Evolutionary conservation across 2,329 filamentous ascomycete species (phyloP).

Genomic region (Tolypocladium sp.): DNA sequence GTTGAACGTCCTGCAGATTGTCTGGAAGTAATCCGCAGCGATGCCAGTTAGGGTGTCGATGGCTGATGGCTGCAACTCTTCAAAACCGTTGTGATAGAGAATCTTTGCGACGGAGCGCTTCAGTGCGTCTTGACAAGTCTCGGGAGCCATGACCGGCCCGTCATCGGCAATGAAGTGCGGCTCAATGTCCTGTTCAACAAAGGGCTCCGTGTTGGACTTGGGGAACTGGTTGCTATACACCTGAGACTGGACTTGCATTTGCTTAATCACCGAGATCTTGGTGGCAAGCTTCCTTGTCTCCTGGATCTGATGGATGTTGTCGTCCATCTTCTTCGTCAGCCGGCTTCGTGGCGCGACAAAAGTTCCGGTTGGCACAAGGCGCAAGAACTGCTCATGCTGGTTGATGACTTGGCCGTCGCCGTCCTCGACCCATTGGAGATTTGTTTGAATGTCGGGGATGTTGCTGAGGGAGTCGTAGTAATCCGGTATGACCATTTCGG

Average conservation of each 20-base stretch:
- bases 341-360: conserved; percentile 69
- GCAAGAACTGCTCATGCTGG: conserved; percentile 75
- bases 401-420: conserved; percentile 82
- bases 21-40: conserved; percentile 81
- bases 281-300: conserved; percentile 92
- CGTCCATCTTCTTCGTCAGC: conserved; percentile 71
- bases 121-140: conserved; percentile 72
- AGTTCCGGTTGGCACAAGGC: conserved; percentile 62
- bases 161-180: conserved; percentile 85
- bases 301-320: conserved; percentile 90
- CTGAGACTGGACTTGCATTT: conserved; percentile 98
- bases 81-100: conserved; percentile 92
- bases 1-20: conserved; percentile 70
- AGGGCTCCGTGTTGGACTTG: conserved; percentile 86
- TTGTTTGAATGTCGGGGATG: conserved; percentile 73
- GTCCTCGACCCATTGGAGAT: conserved; percentile 82
- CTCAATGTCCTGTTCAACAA: conserved; percentile 76
- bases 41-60: conserved; percentile 85
- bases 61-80: conserved; percentile 92
- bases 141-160: conserved; percentile 77
- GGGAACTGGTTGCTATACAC: conserved; percentile 98
- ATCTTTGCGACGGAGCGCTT: conserved; percentile 90
- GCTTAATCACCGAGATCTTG: conserved; percentile 96
- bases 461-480: conserved; percentile 86
- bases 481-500: conserved; percentile 78